Evolutionary conservation across 257 asterid species (phyloP).

Genomic region (Thymus quinquecostatus): DNA sequence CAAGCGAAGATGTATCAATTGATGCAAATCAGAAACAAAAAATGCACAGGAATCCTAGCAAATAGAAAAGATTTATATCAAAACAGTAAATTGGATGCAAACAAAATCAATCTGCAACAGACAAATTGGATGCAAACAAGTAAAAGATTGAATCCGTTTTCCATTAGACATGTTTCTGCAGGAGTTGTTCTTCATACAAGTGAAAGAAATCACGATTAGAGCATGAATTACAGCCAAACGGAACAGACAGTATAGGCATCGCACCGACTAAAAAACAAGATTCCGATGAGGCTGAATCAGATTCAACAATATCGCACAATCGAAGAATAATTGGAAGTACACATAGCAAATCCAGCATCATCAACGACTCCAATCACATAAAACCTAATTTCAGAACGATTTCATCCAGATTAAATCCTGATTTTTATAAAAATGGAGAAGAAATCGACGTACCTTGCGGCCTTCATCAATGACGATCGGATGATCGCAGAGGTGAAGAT

Average conservation of each 20-base stretch:
- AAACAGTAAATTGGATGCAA: not conserved
- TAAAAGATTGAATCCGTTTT: not conserved
- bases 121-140: not conserved
- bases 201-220: too few relatives aligned
- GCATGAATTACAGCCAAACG: not conserved
- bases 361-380: conserved; percentile 6
- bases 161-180: not conserved
- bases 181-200: not conserved
- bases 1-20: not conserved
- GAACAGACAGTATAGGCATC: not conserved
- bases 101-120: not conserved
- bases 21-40: not conserved
- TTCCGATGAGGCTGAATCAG: not conserved
- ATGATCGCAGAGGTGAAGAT: conserved; percentile 54
- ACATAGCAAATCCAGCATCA: conserved; percentile 7
- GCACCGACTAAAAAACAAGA: not conserved
- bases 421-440: not conserved
- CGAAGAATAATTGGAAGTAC: not conserved
- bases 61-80: not conserved
- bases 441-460: conserved; percentile 48
- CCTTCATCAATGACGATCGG: conserved; percentile 66
- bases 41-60: not conserved
- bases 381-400: not conserved
- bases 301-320: not conserved
- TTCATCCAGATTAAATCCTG: not conserved